These are phyloP conservation scores for Colletotrichum tofieldiae DNA, from an alignment of 2,329 filamentous ascomycete genomes.

Conservation along the genomic window DNA sequence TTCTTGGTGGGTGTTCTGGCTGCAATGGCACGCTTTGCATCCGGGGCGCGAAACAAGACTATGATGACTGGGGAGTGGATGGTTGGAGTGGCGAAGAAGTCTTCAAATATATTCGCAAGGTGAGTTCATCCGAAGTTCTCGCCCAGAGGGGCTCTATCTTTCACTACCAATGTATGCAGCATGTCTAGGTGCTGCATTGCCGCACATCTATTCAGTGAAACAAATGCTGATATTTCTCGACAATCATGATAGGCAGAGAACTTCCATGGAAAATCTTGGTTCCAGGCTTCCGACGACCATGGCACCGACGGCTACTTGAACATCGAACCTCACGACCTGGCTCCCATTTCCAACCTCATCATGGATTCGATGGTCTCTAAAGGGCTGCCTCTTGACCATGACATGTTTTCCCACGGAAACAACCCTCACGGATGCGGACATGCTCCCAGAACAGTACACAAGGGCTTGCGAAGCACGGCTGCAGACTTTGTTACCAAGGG, in stretches of 20 bases:
- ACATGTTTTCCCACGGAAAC: constrained; percentile 71
- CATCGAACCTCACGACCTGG: constrained; percentile 71
- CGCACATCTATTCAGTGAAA: not conserved
- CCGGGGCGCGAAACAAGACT: constrained; percentile 62
- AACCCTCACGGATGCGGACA: constrained; percentile 71
- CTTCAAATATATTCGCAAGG: constrained; percentile 70
- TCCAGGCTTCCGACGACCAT: constrained; percentile 65
- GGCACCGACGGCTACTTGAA: constrained; percentile 68
- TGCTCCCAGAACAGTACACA: constrained; percentile 65
- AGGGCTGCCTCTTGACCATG: constrained; percentile 68
- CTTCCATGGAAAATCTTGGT: constrained; percentile 72
- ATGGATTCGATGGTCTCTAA: constrained; percentile 69
- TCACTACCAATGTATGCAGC: not conserved
- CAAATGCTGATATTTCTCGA: not conserved
- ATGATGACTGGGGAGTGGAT: constrained; percentile 69
- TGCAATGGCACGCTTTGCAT: constrained; percentile 67
- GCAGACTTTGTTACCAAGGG: constrained; percentile 66
- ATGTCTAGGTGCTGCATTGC: not conserved
- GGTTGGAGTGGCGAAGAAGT: constrained; percentile 72
- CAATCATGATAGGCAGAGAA: constrained; percentile 62
- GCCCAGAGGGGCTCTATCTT: not conserved
- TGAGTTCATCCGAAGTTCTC: constrained; percentile 41
- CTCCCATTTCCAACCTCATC: constrained; percentile 70
- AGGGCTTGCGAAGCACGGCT: constrained; percentile 67
- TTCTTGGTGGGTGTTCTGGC: constrained; percentile 65